Conservation (phyloP, 768 basidiomycete species). For the Rhizopogon roseolus region DNA sequence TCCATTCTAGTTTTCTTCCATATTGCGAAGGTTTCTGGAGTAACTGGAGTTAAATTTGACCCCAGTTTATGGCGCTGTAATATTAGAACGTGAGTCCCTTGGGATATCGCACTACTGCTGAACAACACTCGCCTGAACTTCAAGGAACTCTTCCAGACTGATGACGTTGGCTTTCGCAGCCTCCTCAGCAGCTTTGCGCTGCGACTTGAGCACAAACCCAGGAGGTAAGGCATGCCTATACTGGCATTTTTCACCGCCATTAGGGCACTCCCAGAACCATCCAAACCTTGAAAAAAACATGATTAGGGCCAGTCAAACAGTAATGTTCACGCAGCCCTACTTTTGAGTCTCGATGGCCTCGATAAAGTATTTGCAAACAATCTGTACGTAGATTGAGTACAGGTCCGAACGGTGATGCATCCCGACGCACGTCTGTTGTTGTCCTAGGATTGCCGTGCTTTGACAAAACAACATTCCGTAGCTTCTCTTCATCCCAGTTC, state of each 20-base stretch:
- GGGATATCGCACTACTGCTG: background rate
- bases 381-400: constrained; percentile 40
- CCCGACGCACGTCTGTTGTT: constrained; percentile 72
- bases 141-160: constrained; percentile 93
- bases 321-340: constrained; percentile 29
- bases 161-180: constrained; percentile 87
- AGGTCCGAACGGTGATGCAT: constrained; percentile 10
- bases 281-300: constrained; percentile 50
- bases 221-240: constrained; percentile 95
- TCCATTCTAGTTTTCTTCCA: constrained; percentile 96
- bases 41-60: constrained; percentile 86
- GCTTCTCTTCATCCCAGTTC: constrained; percentile 93
- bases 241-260: constrained; percentile 75
- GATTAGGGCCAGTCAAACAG: background rate
- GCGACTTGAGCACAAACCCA: constrained; percentile 92
- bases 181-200: constrained; percentile 87
- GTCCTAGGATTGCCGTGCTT: constrained; percentile 90
- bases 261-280: constrained; percentile 97
- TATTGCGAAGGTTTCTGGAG: constrained; percentile 80
- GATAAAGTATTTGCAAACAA: constrained; percentile 97
- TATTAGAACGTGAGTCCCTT: constrained; percentile 4
- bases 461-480: constrained; percentile 79
- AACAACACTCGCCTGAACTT: constrained; percentile 75
- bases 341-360: constrained; percentile 92
- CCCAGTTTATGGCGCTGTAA: constrained; percentile 90